Base-by-base conservation (phyloP, 2,329 filamentous ascomycete genomes). In the Aspergillus japonicus region DNA sequence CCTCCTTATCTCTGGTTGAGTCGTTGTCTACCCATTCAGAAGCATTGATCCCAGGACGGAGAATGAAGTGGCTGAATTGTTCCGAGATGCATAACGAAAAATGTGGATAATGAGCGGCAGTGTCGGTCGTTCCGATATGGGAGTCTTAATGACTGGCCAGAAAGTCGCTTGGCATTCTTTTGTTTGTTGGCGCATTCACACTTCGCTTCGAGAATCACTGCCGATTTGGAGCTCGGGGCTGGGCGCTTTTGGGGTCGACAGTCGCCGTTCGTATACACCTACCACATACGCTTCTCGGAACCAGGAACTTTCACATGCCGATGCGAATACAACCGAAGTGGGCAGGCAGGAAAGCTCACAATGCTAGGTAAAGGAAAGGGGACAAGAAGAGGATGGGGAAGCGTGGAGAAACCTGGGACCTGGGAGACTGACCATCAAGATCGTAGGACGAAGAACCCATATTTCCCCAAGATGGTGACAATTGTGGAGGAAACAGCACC, bases 341-440 rank as follows among this genome's bases (percentile, higher is more conserved):
- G 39, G 39, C 39, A 16, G 16, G 39, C 39, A 16, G 16, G 7
- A 44, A 2, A 14, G 39, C 39, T 44, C 16, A 5, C 39, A 44
- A 55, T 21, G 42, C 39, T 47, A 26, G 48, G 29, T 31, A 60
- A 56, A 56, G 33, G 11, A 39, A 55, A 16, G 50, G 24, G 49
- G 47, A 51, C 62, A 67, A 69, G 64, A 59, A 57, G 54, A 35
- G 33, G 26, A 29, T 29, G 26, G 26, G 26, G 35, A 53, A 59
- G 44, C 51, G 14, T 48, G 60, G 58, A 65, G 57, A 47, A n/a
- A 33, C 14, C 21, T 16, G 42, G 59, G 61, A 62, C 62, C 55
- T 59, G 56, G 58, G 57, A 62, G 56, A 77, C 75, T 76, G 63
- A 77, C 75, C 75, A 76, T 77, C 73, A 60, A 70, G 64, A 63